Evolutionary conservation across 73 alveolate genomes (phyloP).

Genomic region (Tetrahymena malaccensis): DNA sequence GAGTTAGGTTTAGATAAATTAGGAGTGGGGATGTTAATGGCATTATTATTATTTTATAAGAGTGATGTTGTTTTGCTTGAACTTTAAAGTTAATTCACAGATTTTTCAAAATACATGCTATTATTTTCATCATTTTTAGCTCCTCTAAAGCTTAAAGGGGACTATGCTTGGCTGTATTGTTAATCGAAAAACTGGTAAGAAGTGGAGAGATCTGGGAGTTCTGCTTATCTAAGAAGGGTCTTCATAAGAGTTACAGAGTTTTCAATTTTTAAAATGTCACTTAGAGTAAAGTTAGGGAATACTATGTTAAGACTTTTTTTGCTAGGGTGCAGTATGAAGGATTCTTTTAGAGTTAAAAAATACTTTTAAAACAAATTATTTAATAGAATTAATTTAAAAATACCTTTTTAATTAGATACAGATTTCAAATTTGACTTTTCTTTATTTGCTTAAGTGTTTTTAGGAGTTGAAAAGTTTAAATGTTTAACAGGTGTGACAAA

Average conservation of each 20-base stretch:
- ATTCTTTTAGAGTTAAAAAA: neutral
- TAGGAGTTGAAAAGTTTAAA: neutral
- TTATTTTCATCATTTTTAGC: neutral
- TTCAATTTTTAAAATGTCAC: neutral
- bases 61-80: neutral
- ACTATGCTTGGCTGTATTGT: neutral
- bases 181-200: neutral
- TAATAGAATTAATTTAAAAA: neutral
- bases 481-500: neutral
- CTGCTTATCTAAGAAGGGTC: neutral
- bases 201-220: neutral
- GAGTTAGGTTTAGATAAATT: neutral
- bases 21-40: neutral
- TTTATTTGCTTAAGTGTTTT: neutral
- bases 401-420: neutral
- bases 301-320: neutral
- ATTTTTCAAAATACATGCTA: neutral
- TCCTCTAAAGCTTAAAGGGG: neutral
- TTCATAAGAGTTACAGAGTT: neutral
- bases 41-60: neutral
- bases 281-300: neutral
- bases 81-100: neutral
- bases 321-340: neutral
- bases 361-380: neutral
- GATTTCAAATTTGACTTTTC: neutral